Conservation (phyloP, 2,329 filamentous ascomycete species). For the Phialophora chinensis region DNA sequence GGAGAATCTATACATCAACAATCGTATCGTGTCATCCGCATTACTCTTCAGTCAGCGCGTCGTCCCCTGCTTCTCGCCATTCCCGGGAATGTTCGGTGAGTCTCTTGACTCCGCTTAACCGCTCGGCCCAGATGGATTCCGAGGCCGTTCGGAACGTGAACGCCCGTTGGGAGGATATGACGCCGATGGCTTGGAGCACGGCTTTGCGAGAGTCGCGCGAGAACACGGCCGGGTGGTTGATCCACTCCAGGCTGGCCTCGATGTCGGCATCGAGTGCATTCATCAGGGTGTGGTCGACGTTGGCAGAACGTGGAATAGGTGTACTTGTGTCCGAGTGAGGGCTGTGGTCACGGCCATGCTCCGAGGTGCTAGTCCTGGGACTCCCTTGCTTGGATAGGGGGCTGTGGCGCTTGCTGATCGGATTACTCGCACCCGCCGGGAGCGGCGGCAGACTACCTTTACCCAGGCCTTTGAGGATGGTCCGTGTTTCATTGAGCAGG, state of each 20-base stretch:
- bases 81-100: slow-evolving; percentile 84
- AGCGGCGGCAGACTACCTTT: slow-evolving; percentile 94
- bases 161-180: slow-evolving; percentile 91
- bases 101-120: slow-evolving; percentile 79
- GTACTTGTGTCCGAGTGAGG: slow-evolving; percentile 53
- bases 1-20: slow-evolving; percentile 21
- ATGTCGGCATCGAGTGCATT: slow-evolving; percentile 88
- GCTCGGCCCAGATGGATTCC: slow-evolving; percentile 85
- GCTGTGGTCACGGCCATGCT: slow-evolving; percentile 45
- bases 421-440: slow-evolving; percentile 64
- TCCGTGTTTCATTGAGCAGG: slow-evolving; percentile 88
- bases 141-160: slow-evolving; percentile 92
- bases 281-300: slow-evolving; percentile 85
- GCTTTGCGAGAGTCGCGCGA: slow-evolving; percentile 92
- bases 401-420: slow-evolving; percentile 48
- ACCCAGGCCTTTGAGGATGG: slow-evolving; percentile 91
- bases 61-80: slow-evolving; percentile 86
- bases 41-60: slow-evolving; percentile 48
- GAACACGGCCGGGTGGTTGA: slow-evolving; percentile 94
- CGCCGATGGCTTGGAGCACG: slow-evolving; percentile 92
- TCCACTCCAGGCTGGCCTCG: slow-evolving; percentile 92
- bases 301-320: slow-evolving; percentile 48
- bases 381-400: slow-evolving; percentile 47
- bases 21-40: slow-evolving; percentile 34
- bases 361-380: slow-evolving; percentile 46